phyloP scores from a whole-genome alignment of 495 filamentous ascomycete genomes.

The Trichoderma orchidacearum region DNA sequence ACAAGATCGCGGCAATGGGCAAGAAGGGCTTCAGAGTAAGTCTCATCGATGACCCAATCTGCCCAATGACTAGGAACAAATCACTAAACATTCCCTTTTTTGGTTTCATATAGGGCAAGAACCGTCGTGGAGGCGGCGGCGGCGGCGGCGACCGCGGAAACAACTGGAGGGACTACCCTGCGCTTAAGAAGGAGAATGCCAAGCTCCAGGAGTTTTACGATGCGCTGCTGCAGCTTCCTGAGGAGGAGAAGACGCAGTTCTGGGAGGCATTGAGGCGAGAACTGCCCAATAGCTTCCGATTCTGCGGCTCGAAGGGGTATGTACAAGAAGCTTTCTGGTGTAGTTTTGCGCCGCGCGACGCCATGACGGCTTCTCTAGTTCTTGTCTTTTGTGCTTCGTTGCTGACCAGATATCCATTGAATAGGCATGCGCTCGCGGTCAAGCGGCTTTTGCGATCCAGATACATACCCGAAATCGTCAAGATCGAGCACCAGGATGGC shows the following conservation, averaged over 20 bases:
- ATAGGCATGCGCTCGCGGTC: constrained; percentile 69
- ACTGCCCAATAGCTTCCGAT: constrained; percentile 90
- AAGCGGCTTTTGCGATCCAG: constrained; percentile 71
- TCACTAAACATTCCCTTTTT: not conserved
- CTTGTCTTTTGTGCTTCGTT: not conserved
- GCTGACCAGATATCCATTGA: constrained; percentile 12
- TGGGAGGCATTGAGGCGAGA: constrained; percentile 70
- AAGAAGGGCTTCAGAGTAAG: not conserved
- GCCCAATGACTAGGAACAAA: not conserved
- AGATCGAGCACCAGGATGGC: constrained; percentile 62
- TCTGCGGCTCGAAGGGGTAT: constrained; percentile 82
- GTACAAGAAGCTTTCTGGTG: too few relatives aligned
- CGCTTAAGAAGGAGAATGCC: constrained; percentile 57
- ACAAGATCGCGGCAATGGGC: not conserved
- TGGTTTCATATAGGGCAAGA: not conserved
- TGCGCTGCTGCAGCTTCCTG: constrained; percentile 50
- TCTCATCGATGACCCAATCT: too few relatives aligned
- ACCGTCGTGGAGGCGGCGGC: constrained; percentile 4
- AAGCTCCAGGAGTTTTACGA: constrained; percentile 78
- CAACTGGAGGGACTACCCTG: constrained; percentile 35
- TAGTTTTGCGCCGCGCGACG: not conserved
- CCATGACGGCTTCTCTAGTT: constrained; percentile 4
- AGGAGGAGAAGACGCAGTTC: constrained; percentile 62
- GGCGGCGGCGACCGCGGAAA: constrained; percentile 1
- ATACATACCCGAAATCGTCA: constrained; percentile 78